phyloP scores from a whole-genome alignment of 306 rosid genomes.

The Pueraria montana region DNA sequence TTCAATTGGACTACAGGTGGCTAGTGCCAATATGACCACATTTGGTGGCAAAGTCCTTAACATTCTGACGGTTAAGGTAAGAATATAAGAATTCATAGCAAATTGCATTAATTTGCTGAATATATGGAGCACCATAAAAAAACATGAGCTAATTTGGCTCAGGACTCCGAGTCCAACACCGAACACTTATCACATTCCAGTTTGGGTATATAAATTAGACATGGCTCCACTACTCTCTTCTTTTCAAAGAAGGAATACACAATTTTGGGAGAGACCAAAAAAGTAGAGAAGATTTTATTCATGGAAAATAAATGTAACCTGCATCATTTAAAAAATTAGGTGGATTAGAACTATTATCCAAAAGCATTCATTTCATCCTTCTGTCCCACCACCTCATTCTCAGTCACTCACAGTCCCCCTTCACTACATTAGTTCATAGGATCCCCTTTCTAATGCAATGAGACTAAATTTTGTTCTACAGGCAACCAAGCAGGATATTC shows the following conservation, averaged over 20 bases:
- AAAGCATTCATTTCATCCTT: conserved; percentile 13
- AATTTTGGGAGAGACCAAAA: background rate
- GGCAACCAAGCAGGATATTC: conserved; percentile 64
- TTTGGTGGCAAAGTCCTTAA: conserved; percentile 55
- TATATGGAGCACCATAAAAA: background rate
- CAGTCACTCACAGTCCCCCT: background rate
- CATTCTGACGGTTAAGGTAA: conserved; percentile 78
- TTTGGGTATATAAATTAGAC: background rate
- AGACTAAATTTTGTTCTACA: conserved; percentile 45
- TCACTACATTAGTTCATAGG: conserved; percentile 4
- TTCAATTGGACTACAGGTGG: conserved; percentile 73
- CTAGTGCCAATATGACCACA: conserved; percentile 69
- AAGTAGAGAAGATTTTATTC: background rate
- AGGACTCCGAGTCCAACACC: background rate
- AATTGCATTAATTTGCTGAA: conserved; percentile 34
- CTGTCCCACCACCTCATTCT: background rate
- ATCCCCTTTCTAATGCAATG: conserved; percentile 14
- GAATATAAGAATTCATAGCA: conserved; percentile 24
- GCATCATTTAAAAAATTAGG: conserved; percentile 1
- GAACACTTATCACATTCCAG: background rate
- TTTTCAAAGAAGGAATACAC: background rate
- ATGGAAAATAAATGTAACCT: conserved; percentile 18
- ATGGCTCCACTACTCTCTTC: background rate
- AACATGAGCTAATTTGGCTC: background rate
- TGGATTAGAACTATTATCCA: background rate